These are phyloP conservation scores for Candida quercuum DNA, from an alignment of 805 yeast genomes.

Conservation along the genomic window DNA sequence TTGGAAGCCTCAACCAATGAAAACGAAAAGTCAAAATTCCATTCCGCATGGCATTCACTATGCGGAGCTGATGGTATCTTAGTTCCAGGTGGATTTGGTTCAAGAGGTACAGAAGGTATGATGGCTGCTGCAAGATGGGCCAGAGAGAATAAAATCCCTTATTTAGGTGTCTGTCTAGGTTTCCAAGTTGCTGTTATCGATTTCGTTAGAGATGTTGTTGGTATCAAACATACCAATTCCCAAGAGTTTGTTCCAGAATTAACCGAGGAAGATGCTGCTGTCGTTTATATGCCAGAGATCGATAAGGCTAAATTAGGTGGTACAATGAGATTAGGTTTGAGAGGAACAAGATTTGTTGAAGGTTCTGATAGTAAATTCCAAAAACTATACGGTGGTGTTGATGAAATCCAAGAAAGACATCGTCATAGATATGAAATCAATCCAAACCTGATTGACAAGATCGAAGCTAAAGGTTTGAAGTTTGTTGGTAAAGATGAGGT, in stretches of 20 bases:
- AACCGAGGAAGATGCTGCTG: constrained; percentile 61
- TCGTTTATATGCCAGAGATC: constrained; percentile 97
- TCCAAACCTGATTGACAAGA: constrained; percentile 66
- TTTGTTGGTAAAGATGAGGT: constrained; percentile 94
- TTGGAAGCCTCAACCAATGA: constrained; percentile 70
- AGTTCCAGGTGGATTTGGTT: constrained; percentile 98
- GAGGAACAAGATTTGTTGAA: constrained; percentile 77
- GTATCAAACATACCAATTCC: constrained; percentile 63
- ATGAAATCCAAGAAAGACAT: constrained; percentile 83
- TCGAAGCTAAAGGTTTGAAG: constrained; percentile 75
- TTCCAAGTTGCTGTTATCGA: constrained; percentile 96
- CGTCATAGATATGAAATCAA: constrained; percentile 98
- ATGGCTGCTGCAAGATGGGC: constrained; percentile 96
- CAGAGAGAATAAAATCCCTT: constrained; percentile 91
- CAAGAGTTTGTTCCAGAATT: constrained; percentile 72
- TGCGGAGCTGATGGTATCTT: constrained; percentile 94
- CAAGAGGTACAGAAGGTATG: constrained; percentile 98
- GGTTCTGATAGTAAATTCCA: constrained; percentile 67
- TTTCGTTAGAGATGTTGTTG: constrained; percentile 76
- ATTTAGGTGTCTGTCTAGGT: constrained; percentile 95
- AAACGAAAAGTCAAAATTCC: constrained; percentile 68
- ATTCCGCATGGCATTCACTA: constrained; percentile 91
- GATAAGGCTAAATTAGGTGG: constrained; percentile 96
- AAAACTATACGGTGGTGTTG: constrained; percentile 69
- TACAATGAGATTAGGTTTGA: constrained; percentile 96